Conservation (phyloP, 129 eudicot species). For the Flaveria brownii region DNA sequence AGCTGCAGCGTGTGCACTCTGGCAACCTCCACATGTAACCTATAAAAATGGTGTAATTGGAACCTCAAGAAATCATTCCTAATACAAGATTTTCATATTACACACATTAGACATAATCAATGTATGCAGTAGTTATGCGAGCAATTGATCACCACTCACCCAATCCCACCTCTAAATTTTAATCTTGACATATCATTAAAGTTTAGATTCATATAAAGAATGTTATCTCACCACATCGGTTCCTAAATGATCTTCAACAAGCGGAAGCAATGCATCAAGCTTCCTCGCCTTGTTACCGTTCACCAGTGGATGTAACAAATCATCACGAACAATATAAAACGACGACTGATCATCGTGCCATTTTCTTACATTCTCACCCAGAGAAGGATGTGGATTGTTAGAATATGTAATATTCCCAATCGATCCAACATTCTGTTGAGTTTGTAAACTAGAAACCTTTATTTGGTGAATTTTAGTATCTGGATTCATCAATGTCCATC, state of each 20-base stretch:
- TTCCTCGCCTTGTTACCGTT: slow-evolving; percentile 95
- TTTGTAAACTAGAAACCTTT: slow-evolving; percentile 33
- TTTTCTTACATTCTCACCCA: slow-evolving; percentile 53
- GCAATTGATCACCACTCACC: background rate
- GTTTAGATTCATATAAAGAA: background rate
- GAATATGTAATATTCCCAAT: slow-evolving; percentile 44
- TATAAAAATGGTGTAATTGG: slow-evolving; percentile 45
- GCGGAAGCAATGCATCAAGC: slow-evolving; percentile 85
- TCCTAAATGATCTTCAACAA: slow-evolving; percentile 74
- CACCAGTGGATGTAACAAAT: slow-evolving; percentile 86
- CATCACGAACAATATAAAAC: slow-evolving; percentile 90
- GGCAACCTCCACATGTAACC: slow-evolving; percentile 99
- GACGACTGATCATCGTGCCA: slow-evolving; percentile 43
- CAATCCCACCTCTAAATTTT: background rate
- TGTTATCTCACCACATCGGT: slow-evolving; percentile 77
- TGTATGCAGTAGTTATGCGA: background rate
- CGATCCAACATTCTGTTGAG: slow-evolving; percentile 23
- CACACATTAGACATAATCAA: background rate
- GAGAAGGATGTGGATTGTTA: slow-evolving; percentile 50
- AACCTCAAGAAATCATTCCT: slow-evolving; percentile 29
- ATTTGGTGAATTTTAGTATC: slow-evolving; percentile 77
- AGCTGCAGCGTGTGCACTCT: slow-evolving; percentile 99
- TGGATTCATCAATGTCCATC: slow-evolving; percentile 73
- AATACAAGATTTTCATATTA: slow-evolving; percentile 8
- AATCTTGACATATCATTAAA: background rate